Conservation (phyloP, 257 asterid species). For the Linderniella brevidens region DNA sequence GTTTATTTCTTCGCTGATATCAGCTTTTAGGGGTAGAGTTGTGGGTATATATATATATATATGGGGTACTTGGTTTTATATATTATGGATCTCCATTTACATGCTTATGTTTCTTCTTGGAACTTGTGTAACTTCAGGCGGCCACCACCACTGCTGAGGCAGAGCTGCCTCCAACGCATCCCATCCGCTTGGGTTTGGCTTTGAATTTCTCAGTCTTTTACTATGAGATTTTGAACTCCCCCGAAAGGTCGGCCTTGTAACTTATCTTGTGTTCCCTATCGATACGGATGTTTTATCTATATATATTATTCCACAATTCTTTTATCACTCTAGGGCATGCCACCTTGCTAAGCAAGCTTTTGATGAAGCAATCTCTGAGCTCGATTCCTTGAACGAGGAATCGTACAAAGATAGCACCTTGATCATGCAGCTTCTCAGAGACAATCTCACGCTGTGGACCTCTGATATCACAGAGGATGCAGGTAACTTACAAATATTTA, state of each 20-base stretch:
- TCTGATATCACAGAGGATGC: constrained; percentile 79
- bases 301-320: constrained; percentile 1
- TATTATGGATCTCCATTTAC: too few species aligned
- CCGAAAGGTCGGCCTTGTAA: constrained; percentile 54
- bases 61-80: too few species aligned
- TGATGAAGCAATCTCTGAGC: constrained; percentile 90
- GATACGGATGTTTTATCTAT: constrained; percentile 5
- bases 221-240: constrained; percentile 74
- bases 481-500: constrained; percentile 17
- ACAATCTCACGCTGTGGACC: constrained; percentile 87
- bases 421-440: constrained; percentile 87
- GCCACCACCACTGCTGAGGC: constrained; percentile 72
- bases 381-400: constrained; percentile 72
- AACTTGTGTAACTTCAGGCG: constrained; percentile 24
- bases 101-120: too few species aligned
- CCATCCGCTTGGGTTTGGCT: constrained; percentile 88
- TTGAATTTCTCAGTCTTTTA: constrained; percentile 82
- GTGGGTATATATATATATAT: too few species aligned
- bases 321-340: constrained; percentile 52
- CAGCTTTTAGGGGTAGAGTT: too few species aligned
- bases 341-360: constrained; percentile 91
- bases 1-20: too few species aligned
- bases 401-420: constrained; percentile 89
- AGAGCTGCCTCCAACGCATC: constrained; percentile 79
- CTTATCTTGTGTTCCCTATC: constrained; percentile 4